phyloP scores from a whole-genome alignment of 2,329 filamentous ascomycete species.

The Pseudogymnoascus sp. region DNA sequence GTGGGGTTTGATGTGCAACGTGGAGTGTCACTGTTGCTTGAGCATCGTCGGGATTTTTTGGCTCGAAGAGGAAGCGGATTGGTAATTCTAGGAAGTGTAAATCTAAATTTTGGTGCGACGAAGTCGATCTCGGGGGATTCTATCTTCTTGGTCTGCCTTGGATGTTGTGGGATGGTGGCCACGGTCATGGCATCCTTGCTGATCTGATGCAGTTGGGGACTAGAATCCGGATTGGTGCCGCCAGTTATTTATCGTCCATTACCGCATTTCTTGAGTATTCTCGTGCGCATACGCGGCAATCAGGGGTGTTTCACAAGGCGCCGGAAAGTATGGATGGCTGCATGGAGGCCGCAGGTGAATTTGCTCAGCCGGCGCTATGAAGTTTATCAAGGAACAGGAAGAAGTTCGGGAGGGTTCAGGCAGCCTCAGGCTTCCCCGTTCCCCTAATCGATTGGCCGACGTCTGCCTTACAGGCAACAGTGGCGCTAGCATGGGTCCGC shows the following conservation, averaged over 20 bases:
- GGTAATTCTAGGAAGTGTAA: neutral
- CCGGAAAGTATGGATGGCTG: neutral
- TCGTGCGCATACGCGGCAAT: neutral
- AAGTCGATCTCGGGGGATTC: neutral
- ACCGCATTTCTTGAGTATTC: neutral
- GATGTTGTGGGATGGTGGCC: neutral
- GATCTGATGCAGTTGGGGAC: neutral
- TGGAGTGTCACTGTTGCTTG: neutral
- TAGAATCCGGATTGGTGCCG: neutral
- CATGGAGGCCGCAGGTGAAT: neutral
- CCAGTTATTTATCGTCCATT: constrained; percentile 2
- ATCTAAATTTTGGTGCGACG: neutral
- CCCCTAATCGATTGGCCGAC: neutral
- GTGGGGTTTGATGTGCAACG: neutral
- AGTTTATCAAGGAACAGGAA: neutral
- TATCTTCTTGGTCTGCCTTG: neutral
- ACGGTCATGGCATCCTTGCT: neutral
- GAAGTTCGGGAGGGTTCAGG: neutral
- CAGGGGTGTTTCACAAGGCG: neutral
- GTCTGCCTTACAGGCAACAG: constrained; percentile 1
- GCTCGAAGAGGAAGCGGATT: neutral
- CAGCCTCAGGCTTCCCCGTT: neutral
- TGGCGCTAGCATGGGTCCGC: neutral
- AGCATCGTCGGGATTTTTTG: neutral
- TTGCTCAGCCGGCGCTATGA: neutral